Conservation (phyloP, 2,329 filamentous ascomycete species). For the Beauveria brongniartii region DNA sequence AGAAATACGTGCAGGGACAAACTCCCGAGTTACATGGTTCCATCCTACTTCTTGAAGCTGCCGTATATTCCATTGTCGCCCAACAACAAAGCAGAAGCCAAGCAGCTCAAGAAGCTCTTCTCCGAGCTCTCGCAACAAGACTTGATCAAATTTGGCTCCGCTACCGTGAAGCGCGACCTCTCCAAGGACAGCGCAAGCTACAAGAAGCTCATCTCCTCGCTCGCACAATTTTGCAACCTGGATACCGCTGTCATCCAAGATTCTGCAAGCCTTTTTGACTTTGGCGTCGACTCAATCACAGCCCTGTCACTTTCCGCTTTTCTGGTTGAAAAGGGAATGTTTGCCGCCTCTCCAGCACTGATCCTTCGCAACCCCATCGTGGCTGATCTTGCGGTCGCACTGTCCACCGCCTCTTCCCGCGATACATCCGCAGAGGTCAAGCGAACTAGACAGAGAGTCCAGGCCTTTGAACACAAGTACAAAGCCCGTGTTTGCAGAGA, state of each 20-base stretch:
- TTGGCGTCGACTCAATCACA: conserved; percentile 84
- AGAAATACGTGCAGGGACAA: conserved; percentile 57
- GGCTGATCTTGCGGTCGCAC: conserved; percentile 33
- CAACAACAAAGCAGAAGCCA: conserved; percentile 84
- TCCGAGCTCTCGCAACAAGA: conserved; percentile 48
- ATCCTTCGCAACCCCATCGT: conserved; percentile 57
- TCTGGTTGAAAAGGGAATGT: conserved; percentile 56
- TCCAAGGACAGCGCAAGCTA: conserved; percentile 28
- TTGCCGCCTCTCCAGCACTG: conserved; percentile 51
- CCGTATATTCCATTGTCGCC: conserved; percentile 68
- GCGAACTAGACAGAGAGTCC: conserved; percentile 51
- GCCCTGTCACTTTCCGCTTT: conserved; percentile 60
- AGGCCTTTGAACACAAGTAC: conserved; percentile 57
- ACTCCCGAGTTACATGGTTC: conserved; percentile 83
- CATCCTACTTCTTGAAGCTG: conserved; percentile 70
- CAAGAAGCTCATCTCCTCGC: conserved; percentile 39
- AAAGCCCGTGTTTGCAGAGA: conserved; percentile 40
- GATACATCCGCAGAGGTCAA: conserved; percentile 23
- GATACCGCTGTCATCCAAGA: conserved; percentile 36
- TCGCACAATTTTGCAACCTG: conserved; percentile 46
- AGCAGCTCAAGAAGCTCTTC: conserved; percentile 60
- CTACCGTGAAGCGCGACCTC: conserved; percentile 10
- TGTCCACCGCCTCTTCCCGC: conserved; percentile 18
- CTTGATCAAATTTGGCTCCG: conserved; percentile 47
- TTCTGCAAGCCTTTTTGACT: conserved; percentile 67